phyloP scores from a whole-genome alignment of 441 rosid species.

The Mallotus japonicus region DNA sequence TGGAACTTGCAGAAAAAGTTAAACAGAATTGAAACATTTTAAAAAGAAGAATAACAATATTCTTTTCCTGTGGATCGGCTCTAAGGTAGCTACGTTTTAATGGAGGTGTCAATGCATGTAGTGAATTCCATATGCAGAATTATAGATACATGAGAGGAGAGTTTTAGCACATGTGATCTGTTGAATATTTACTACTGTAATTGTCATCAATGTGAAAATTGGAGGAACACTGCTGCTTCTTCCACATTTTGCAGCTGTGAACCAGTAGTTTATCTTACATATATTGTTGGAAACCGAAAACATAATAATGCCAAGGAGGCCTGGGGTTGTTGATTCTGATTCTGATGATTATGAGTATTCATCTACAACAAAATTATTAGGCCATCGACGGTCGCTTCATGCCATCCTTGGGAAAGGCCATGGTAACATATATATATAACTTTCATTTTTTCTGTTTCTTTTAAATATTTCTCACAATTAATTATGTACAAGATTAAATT shows the following conservation, averaged over 20 bases:
- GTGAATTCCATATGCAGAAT: too few relatives aligned
- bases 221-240: too few relatives aligned
- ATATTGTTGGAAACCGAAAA: too few relatives aligned
- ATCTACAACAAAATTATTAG: not conserved
- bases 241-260: too few relatives aligned
- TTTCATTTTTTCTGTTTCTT: not conserved
- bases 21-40: slow-evolving; percentile 7
- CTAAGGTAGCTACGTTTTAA: too few relatives aligned
- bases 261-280: too few relatives aligned
- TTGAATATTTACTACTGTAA: too few relatives aligned
- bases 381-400: not conserved
- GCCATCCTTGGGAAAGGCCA: slow-evolving; percentile 4
- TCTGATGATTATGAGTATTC: not conserved
- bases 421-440: not conserved
- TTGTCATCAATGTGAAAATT: too few relatives aligned
- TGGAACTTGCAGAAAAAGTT: slow-evolving; percentile 70
- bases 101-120: too few relatives aligned
- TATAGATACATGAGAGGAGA: too few relatives aligned
- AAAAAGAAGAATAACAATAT: not conserved
- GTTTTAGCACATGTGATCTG: too few relatives aligned
- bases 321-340: slow-evolving; percentile 12
- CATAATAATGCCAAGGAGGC: not conserved
- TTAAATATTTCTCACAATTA: not conserved
- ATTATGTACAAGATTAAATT: not conserved
- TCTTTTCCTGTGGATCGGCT: too few relatives aligned